Evolutionary conservation across 2,329 filamentous ascomycete genomes (phyloP).

Genomic region (Penicillium oxalicum): DNA sequence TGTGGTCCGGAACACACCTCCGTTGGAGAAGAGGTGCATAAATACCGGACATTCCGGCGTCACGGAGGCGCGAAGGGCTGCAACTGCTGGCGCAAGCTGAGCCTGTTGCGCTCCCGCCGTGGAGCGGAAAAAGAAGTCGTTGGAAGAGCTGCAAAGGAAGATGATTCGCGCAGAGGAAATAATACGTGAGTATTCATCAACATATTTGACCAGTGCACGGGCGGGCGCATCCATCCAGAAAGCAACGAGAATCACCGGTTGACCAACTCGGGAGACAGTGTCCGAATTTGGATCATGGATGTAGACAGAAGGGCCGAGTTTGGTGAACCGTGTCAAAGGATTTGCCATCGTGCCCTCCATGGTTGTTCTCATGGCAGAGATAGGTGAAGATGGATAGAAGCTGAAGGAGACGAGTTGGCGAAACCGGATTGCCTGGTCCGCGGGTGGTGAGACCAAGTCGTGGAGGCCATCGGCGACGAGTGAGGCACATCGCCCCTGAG

Average conservation of each 20-base stretch:
- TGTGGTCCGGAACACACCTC: conserved; percentile 38
- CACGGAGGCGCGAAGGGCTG: conserved; percentile 26
- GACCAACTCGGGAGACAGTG: conserved; percentile 4
- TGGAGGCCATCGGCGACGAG: too few species aligned
- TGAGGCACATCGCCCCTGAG: too few species aligned
- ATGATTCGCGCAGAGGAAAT: conserved; percentile 41
- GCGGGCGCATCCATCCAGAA: conserved; percentile 46
- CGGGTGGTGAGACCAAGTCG: too few species aligned
- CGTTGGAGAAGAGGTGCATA: conserved; percentile 49
- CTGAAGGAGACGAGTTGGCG: background rate
- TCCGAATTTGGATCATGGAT: conserved; percentile 29
- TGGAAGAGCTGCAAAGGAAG: conserved; percentile 34
- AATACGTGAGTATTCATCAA: conserved; percentile 39
- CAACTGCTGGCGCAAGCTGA: conserved; percentile 31
- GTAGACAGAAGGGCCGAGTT: conserved; percentile 37
- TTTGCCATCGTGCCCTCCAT: conserved; percentile 12
- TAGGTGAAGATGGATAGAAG: background rate
- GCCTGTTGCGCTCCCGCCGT: conserved; percentile 20
- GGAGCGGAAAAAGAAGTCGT: conserved; percentile 29
- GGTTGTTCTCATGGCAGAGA: conserved; percentile 8
- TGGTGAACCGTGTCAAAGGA: conserved; percentile 27
- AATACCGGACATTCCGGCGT: conserved; percentile 27
- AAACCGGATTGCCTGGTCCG: too few species aligned
- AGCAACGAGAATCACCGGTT: conserved; percentile 37
- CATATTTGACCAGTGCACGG: conserved; percentile 45